Percentiles rank a stretch among this genome's conserved stretches.
Evolutionary conservation across 2,329 filamentous ascomycete species (phyloP).

Genomic region (Diaporthe sp.): DNA sequence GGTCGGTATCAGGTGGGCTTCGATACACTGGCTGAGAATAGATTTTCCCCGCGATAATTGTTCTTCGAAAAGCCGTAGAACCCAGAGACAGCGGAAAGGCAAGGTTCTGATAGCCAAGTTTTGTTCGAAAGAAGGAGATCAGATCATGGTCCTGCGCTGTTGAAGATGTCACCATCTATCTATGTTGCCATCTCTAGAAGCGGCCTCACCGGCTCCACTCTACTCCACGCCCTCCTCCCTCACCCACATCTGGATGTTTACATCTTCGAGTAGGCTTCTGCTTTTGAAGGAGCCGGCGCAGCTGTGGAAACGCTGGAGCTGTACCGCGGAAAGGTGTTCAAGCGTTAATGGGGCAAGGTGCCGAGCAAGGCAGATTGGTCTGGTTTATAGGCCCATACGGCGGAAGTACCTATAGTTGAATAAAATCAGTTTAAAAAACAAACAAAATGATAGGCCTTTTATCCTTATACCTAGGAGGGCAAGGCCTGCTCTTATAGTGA

Average conservation of each 20-base stretch:
- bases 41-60: background rate
- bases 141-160: background rate
- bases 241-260: conserved; percentile 13
- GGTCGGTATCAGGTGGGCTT: background rate
- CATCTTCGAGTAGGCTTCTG: background rate
- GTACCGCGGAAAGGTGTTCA: background rate
- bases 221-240: conserved; percentile 7
- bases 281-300: conserved; percentile 1
- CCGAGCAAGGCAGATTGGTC: background rate
- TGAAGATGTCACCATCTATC: conserved; percentile 11
- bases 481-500: too few species aligned
- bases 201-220: conserved; percentile 36
- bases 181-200: conserved; percentile 36
- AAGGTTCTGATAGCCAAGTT: background rate
- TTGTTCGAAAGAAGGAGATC: background rate
- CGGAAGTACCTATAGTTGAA: too few species aligned
- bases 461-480: too few species aligned
- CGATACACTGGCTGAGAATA: background rate
- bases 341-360: background rate
- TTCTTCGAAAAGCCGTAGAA: background rate
- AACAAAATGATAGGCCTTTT: too few species aligned
- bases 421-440: too few species aligned
- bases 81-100: background rate
- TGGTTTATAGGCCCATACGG: background rate
- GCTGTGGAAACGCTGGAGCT: background rate